A percentile compares a stretch with the other conserved stretches of the same genome.
phyloP scores from a whole-genome alignment of 192 early-diverging fungal genomes.

The Linnemannia zychae region DNA sequence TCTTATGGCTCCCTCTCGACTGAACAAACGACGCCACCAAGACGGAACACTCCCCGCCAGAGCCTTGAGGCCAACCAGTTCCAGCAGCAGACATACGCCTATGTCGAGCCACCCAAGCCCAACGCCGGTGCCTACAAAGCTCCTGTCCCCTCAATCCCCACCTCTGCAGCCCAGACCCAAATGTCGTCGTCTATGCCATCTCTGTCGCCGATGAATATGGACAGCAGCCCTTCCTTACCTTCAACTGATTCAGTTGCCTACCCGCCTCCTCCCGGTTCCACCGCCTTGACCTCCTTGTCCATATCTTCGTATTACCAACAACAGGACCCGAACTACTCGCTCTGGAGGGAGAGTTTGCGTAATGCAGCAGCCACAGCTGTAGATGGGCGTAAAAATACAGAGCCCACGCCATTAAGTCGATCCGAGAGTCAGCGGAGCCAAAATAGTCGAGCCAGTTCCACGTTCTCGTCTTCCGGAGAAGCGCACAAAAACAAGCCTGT shows the following conservation, averaged over 20 bases:
- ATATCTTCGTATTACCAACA: too few species aligned
- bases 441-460: constrained; percentile 21
- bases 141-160: constrained; percentile 29
- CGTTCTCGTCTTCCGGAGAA: constrained; percentile 10
- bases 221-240: constrained; percentile 9
- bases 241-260: not conserved
- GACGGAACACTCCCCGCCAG: not conserved
- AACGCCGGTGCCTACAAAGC: constrained; percentile 37
- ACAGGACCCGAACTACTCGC: constrained; percentile 27
- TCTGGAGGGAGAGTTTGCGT: constrained; percentile 43
- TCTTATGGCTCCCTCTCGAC: not conserved
- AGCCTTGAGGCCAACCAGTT: not conserved
- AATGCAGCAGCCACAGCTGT: constrained; percentile 35
- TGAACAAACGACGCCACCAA: not conserved
- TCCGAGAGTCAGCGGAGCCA: constrained; percentile 24
- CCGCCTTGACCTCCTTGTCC: not conserved
- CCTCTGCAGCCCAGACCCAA: not conserved
- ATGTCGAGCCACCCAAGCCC: constrained; percentile 18
- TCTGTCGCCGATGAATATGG: not conserved
- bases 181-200: constrained; percentile 10
- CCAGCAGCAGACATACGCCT: constrained; percentile 3
- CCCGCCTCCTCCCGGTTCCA: constrained; percentile 7
- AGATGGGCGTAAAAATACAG: constrained; percentile 22
- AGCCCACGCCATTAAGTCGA: not conserved
- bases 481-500: constrained; percentile 10